phyloP scores from a whole-genome alignment of 345 rosid species.

The Euphorbia tirucalli region DNA sequence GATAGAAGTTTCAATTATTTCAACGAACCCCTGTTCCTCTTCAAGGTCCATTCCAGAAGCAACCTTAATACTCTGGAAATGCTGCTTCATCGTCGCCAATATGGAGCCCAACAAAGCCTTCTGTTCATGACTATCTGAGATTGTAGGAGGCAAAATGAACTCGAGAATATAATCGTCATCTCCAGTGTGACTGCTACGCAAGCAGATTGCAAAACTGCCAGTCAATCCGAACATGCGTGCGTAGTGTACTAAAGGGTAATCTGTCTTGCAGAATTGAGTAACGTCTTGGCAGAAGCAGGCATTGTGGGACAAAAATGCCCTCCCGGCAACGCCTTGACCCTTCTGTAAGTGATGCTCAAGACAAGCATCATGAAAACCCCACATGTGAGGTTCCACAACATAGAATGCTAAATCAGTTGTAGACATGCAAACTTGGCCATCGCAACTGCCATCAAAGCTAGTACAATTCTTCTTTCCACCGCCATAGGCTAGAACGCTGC shows the following conservation, averaged over 20 bases:
- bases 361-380: constrained; percentile 96
- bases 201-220: constrained; percentile 77
- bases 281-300: constrained; percentile 74
- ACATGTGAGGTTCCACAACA: constrained; percentile 81
- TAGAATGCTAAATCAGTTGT: constrained; percentile 83
- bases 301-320: constrained; percentile 69
- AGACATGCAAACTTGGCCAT: constrained; percentile 90
- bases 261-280: constrained; percentile 72
- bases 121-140: constrained; percentile 46
- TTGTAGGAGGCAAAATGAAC: constrained; percentile 68
- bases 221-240: constrained; percentile 84
- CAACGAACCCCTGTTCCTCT: constrained; percentile 53
- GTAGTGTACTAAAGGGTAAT: constrained; percentile 92
- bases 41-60: constrained; percentile 64
- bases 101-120: constrained; percentile 58
- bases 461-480: constrained; percentile 92
- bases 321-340: constrained; percentile 94
- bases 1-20: constrained; percentile 54
- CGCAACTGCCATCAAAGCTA: constrained; percentile 86
- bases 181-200: constrained; percentile 70
- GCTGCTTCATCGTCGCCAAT: constrained; percentile 72
- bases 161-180: constrained; percentile 86
- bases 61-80: constrained; percentile 70
- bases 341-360: constrained; percentile 92
- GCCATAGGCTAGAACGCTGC: constrained; percentile 71